Percentiles rank a stretch among this genome's conserved stretches.
Conservation (phyloP, 257 asterid genomes). For the Knoxia roxburghii region DNA sequence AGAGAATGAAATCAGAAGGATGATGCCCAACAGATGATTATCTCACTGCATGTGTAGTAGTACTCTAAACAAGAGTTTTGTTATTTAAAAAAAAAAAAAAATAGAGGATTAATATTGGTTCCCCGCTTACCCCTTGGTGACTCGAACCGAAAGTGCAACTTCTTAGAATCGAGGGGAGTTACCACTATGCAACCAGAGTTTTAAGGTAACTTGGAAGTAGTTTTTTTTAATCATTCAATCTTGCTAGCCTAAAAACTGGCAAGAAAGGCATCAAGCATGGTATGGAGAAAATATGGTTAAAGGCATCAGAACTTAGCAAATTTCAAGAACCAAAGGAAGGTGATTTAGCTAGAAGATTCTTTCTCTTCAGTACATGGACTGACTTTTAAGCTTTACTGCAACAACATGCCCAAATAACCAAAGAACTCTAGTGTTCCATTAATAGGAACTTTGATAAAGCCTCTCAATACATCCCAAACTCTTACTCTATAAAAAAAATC, state of each 20-base stretch:
- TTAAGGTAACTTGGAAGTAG: background rate
- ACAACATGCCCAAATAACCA: background rate
- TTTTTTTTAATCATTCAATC: background rate
- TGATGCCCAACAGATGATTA: background rate
- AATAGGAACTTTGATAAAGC: background rate
- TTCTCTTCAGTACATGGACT: background rate
- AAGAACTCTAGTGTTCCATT: background rate
- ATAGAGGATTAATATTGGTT: too few species aligned
- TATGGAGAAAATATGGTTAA: background rate
- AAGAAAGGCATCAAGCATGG: background rate
- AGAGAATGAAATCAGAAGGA: slow-evolving; percentile 8
- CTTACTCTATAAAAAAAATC: too few species aligned
- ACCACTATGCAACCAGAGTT: too few species aligned
- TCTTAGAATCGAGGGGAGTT: too few species aligned
- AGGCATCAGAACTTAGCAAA: background rate
- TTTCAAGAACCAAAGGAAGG: background rate
- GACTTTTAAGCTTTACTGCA: background rate
- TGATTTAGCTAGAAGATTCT: background rate
- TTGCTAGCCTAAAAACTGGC: background rate
- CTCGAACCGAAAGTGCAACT: too few species aligned
- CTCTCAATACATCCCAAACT: too few species aligned
- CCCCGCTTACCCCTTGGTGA: too few species aligned
- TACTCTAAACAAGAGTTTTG: too few species aligned
- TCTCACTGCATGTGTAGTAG: background rate
- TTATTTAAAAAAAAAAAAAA: too few species aligned